Base-by-base conservation (phyloP, 495 filamentous ascomycete species). In the Clohesyomyces aquaticus region DNA sequence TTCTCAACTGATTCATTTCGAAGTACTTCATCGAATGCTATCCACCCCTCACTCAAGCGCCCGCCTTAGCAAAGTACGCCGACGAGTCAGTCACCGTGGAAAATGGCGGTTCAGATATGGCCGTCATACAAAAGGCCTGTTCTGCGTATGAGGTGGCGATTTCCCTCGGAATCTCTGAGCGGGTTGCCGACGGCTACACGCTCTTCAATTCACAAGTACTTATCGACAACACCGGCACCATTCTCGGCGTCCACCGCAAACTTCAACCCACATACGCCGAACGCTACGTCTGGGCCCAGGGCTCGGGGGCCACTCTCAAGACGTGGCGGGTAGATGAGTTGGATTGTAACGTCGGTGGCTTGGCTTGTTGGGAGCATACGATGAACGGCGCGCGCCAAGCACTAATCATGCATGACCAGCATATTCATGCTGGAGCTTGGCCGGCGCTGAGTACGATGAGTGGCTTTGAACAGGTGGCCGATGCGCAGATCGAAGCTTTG, bases 331-430 rank as follows among this genome's bases (percentile, higher is more conserved):
- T 43, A n/a, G n/a, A n/a, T 45, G 56, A 32, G 16, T 8, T 47
- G 14, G 76, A 75, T 1, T 73, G 65, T 23, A 77, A 76, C 8
- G 65, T 82, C 4, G 80, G 79, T 16, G 77, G 73, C 18, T 69
- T 82, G n/a, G 75, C 77, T 1, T 82, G 80, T 67, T 79, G 80
- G 72, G 80, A 82, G 64, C 74, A 81, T 35, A 79, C 79, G 50
- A 79, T 77, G 66, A 78, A 75, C 47, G 75, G 70, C 10, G 79
- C 79, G 25, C 64, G 77, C 0, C 76, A 79, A 53, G 74, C 77
- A 22, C 66, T 79, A 27, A 77, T 78, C 23, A 63, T 60, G 26
- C 73, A 78, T 51, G 68, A 71, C 4, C 67, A 79, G 61, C 72
- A 78, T 21, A 71, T 79, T 8, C 77, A 77, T 18, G 74, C 73